A percentile compares a stretch with the other conserved stretches of the same genome.
Evolutionary conservation across 805 yeast species (phyloP).

Genomic region (Saccharomycopsis vini): DNA sequence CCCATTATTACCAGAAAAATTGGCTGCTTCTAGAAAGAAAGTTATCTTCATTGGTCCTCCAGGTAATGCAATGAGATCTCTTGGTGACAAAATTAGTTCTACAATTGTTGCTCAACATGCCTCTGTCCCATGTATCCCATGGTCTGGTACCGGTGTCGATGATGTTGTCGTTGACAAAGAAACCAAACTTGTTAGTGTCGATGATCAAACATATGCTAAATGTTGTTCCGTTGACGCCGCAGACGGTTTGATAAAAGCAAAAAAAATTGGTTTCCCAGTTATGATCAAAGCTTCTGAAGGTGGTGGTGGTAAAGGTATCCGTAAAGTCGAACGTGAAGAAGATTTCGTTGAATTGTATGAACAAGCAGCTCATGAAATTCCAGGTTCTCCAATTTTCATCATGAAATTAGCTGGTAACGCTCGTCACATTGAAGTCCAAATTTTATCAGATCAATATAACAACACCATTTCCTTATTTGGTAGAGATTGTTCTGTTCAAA

Average conservation of each 20-base stretch:
- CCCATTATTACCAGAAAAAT: slow-evolving; percentile 84
- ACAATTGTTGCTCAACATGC: slow-evolving; percentile 99
- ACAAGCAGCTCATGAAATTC: slow-evolving; percentile 96
- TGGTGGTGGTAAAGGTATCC: slow-evolving; percentile 99
- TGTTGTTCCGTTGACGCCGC: slow-evolving; percentile 85
- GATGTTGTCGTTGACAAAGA: slow-evolving; percentile 59
- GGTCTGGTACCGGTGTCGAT: slow-evolving; percentile 98
- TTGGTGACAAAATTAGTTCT: slow-evolving; percentile 96
- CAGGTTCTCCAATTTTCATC: slow-evolving; percentile 97
- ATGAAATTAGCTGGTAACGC: slow-evolving; percentile 97
- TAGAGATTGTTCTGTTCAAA: slow-evolving; percentile 98
- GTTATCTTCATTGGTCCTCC: slow-evolving; percentile 98
- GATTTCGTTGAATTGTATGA: slow-evolving; percentile 70
- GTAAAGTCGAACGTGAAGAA: slow-evolving; percentile 82
- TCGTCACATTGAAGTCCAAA: slow-evolving; percentile 95
- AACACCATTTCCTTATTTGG: slow-evolving; percentile 95
- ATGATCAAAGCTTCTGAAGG: slow-evolving; percentile 99
- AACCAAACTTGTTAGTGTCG: slow-evolving; percentile 81
- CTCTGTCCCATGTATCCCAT: slow-evolving; percentile 95
- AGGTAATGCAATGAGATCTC: slow-evolving; percentile 98
- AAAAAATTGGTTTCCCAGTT: slow-evolving; percentile 89
- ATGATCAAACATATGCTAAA: slow-evolving; percentile 70
- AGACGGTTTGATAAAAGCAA: slow-evolving; percentile 83
- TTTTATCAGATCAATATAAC: slow-evolving; percentile 97
- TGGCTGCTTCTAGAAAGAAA: slow-evolving; percentile 86